Evolutionary conservation across 768 basidiomycete genomes (phyloP).

Genomic region (Pulveroboletus sp.): DNA sequence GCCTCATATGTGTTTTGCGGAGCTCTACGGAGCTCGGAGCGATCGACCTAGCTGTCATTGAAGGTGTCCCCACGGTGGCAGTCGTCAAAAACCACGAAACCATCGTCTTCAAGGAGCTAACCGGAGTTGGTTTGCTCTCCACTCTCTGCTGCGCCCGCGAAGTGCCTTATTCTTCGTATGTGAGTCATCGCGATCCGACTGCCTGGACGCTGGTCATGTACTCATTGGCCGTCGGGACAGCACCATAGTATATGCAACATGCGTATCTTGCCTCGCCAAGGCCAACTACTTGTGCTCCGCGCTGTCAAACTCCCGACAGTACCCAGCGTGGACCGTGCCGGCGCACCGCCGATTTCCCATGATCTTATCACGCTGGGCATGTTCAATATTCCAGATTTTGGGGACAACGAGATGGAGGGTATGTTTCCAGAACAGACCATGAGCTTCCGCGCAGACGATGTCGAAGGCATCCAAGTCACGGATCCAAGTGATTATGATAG

Average conservation of each 20-base stretch:
- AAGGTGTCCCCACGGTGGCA: conserved; percentile 38
- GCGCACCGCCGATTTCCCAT: conserved; percentile 17
- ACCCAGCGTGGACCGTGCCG: conserved; percentile 1
- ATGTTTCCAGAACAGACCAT: conserved; percentile 25
- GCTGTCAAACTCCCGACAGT: conserved; percentile 25
- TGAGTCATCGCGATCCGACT: conserved; percentile 8
- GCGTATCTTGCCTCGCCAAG: conserved; percentile 48
- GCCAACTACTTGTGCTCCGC: conserved; percentile 49
- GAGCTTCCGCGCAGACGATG: conserved; percentile 30
- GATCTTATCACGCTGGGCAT: conserved; percentile 29
- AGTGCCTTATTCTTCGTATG: conserved; percentile 22
- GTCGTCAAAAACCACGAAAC: conserved; percentile 39
- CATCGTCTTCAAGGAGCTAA: conserved; percentile 41
- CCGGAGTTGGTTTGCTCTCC: conserved; percentile 31
- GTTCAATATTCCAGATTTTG: conserved; percentile 29
- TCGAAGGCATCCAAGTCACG: conserved; percentile 33
- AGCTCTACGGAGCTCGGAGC: conserved; percentile 35
- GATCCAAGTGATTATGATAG: conserved; percentile 25
- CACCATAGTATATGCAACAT: conserved; percentile 47
- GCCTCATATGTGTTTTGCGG: conserved; percentile 34
- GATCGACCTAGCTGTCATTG: conserved; percentile 41
- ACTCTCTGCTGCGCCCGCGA: conserved; percentile 39
- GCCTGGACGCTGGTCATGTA: not conserved
- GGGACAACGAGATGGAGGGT: conserved; percentile 25
- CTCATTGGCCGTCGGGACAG: conserved; percentile 26